phyloP scores from a whole-genome alignment of 169 alveolate genomes.

The Eimeria sp. region DNA sequence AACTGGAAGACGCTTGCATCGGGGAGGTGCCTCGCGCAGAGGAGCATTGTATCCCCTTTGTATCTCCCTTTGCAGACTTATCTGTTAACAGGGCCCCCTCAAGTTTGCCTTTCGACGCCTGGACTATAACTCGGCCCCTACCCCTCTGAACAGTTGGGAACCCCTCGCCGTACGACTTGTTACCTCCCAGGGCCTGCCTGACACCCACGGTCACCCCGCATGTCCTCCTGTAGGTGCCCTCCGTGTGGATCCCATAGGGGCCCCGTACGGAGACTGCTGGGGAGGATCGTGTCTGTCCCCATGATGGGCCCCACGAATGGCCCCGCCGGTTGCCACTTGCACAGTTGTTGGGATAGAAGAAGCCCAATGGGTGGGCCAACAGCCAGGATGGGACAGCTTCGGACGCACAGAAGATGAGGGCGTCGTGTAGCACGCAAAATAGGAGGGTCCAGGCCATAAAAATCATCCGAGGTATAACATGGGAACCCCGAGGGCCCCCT shows the following conservation, averaged over 20 bases:
- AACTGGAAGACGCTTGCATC: neutral
- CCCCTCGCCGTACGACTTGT: neutral
- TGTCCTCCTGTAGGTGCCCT: neutral
- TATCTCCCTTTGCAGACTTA: neutral
- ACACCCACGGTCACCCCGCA: neutral
- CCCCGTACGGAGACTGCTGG: neutral
- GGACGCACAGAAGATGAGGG: neutral
- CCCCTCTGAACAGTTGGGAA: neutral
- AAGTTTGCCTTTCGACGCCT: neutral
- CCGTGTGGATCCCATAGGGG: neutral
- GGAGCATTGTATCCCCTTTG: neutral
- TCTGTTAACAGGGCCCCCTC: neutral
- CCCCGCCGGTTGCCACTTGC: no score
- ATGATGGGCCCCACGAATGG: neutral
- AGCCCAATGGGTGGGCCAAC: neutral
- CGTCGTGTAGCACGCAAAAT: neutral
- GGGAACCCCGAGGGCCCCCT: conserved; percentile 10
- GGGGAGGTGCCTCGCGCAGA: neutral
- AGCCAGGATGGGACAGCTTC: neutral
- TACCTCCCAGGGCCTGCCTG: neutral
- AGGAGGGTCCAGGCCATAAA: neutral
- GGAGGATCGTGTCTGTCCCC: neutral
- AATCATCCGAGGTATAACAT: neutral
- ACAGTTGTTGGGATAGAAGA: neutral
- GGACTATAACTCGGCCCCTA: neutral